Percentiles rank a stretch among this genome's conserved stretches.
Conservation (phyloP, 2,329 filamentous ascomycete genomes). For the Escovopsis sp. region DNA sequence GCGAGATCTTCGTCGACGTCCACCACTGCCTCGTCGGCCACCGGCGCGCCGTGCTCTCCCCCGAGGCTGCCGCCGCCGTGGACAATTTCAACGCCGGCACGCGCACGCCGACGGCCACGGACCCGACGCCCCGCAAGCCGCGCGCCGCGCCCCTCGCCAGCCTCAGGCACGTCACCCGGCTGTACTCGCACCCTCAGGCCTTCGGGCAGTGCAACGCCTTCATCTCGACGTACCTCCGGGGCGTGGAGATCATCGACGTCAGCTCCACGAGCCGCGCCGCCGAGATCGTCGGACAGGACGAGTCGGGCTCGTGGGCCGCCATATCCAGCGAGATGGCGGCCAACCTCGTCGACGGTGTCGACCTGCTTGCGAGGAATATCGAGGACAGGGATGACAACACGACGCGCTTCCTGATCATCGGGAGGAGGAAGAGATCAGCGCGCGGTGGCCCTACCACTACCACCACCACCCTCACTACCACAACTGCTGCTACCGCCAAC, state of each 20-base stretch:
- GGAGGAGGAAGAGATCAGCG: no score
- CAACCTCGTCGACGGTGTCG: conserved; percentile 47
- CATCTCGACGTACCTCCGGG: conserved; percentile 52
- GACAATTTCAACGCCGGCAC: conserved; percentile 23
- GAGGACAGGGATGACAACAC: conserved; percentile 62
- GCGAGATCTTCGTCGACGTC: conserved; percentile 74
- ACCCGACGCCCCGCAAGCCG: conserved; percentile 29
- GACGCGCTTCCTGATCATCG: conserved; percentile 63
- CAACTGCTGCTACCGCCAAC: no score
- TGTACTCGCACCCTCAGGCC: conserved; percentile 91
- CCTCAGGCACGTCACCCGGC: conserved; percentile 49
- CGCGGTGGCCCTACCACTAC: no score
- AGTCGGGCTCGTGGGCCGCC: conserved; percentile 50
- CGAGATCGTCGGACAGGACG: conserved; percentile 51
- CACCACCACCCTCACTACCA: no score
- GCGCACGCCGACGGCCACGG: conserved; percentile 32
- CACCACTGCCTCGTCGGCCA: conserved; percentile 71
- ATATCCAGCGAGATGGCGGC: conserved; percentile 66
- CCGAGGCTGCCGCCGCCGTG: conserved; percentile 14
- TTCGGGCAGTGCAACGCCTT: conserved; percentile 82
- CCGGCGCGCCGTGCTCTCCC: conserved; percentile 8
- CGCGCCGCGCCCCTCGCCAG: conserved; percentile 31
- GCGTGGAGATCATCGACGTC: conserved; percentile 67
- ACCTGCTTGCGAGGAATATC: conserved; percentile 53
- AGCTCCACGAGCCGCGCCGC: conserved; percentile 77